Conservation (phyloP, 495 filamentous ascomycete genomes). For the Penicillium waksmanii region DNA sequence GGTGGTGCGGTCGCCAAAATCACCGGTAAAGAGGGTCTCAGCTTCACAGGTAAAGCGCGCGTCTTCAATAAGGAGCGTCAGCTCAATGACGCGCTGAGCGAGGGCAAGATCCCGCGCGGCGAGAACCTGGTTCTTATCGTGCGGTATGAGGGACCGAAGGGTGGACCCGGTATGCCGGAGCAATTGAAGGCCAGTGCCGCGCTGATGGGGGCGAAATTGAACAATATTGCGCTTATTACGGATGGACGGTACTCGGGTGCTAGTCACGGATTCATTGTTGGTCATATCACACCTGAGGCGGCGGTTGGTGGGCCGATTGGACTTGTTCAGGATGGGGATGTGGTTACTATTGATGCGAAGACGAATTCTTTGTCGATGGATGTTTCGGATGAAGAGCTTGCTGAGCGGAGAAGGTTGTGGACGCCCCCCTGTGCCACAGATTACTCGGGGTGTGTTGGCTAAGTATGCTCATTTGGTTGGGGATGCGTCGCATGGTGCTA, state of each 20-base stretch:
- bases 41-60: conserved; percentile 78
- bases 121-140: conserved; percentile 93
- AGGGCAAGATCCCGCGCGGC: conserved; percentile 69
- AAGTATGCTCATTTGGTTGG: conserved; percentile 84
- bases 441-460: conserved; percentile 85
- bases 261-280: conserved; percentile 93
- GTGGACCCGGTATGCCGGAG: conserved; percentile 98
- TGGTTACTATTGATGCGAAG: conserved; percentile 84
- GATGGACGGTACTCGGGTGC: conserved; percentile 93
- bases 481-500: conserved; percentile 72
- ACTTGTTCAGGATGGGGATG: conserved; percentile 77
- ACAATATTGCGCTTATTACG: conserved; percentile 88
- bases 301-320: conserved; percentile 82
- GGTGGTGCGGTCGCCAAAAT: conserved; percentile 96
- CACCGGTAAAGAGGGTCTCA: conserved; percentile 89
- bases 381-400: conserved; percentile 74
- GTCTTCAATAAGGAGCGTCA: conserved; percentile 91
- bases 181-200: conserved; percentile 87
- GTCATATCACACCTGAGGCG: conserved; percentile 93
- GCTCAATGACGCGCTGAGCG: conserved; percentile 75
- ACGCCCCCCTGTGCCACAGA: conserved; percentile 67
- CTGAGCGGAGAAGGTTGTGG: conserved; percentile 69
- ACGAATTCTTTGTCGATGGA: conserved; percentile 76
- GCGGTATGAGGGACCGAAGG: conserved; percentile 93
- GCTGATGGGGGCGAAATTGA: conserved; percentile 89